Conservation (phyloP, 2,329 filamentous ascomycete species). For the Fusarium chaquense region DNA sequence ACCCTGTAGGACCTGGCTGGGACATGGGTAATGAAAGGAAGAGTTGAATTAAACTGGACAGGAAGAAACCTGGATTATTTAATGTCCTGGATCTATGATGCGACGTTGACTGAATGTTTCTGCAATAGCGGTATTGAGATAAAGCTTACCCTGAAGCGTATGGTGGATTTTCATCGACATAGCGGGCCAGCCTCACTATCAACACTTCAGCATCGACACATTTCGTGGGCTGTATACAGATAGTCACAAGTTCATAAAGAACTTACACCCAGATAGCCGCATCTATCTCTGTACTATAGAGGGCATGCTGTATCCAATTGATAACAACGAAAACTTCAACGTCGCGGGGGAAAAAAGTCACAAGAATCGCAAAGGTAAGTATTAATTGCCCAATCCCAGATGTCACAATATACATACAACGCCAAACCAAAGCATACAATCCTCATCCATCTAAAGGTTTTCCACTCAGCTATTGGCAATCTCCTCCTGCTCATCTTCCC, state of each 20-base stretch:
- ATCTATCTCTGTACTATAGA: no score
- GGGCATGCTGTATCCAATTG: no score
- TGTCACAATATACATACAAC: slow-evolving; percentile 42
- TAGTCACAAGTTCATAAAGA: no score
- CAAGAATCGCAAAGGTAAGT: slow-evolving; percentile 37
- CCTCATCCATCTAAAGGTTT: slow-evolving; percentile 12
- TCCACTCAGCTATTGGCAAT: slow-evolving; percentile 48
- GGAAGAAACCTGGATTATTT: neutral
- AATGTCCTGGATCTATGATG: slow-evolving; percentile 3
- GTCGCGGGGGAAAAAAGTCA: neutral
- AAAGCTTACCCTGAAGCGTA: slow-evolving; percentile 2
- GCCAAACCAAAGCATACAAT: slow-evolving; percentile 42
- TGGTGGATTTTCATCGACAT: neutral
- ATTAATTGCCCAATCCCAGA: slow-evolving; percentile 45
- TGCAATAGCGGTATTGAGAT: neutral
- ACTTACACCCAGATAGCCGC: no score
- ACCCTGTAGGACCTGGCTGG: no score
- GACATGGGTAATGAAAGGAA: neutral
- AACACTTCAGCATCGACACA: neutral
- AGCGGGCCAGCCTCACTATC: neutral
- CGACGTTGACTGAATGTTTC: neutral
- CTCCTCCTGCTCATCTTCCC: slow-evolving; percentile 64
- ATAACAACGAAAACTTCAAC: neutral
- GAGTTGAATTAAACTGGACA: neutral
- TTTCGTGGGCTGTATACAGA: no score